Evolutionary conservation across 495 filamentous ascomycete genomes (phyloP).

Genomic region (Bathelium albidoporum): DNA sequence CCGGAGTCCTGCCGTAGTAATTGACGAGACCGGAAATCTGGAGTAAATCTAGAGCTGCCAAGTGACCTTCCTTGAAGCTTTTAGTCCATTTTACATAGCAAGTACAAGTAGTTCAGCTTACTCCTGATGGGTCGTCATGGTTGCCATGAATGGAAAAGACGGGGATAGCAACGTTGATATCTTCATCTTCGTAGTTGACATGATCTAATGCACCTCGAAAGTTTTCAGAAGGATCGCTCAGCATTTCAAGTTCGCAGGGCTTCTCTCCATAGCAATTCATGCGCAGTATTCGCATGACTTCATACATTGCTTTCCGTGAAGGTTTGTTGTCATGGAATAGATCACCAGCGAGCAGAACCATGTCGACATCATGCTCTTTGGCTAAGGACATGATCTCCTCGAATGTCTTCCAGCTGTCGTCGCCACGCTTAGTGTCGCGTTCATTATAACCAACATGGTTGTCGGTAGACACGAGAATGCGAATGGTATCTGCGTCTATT

Average conservation of each 20-base stretch:
- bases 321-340: constrained; percentile 98
- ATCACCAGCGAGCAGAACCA: constrained; percentile 90
- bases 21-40: constrained; percentile 87
- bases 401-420: constrained; percentile 96
- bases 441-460: constrained; percentile 97
- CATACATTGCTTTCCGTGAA: constrained; percentile 90
- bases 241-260: constrained; percentile 88
- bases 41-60: constrained; percentile 80
- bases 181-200: constrained; percentile 94
- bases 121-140: constrained; percentile 90
- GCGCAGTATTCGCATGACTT: constrained; percentile 87
- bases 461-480: constrained; percentile 86
- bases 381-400: constrained; percentile 91
- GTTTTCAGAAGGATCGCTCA: constrained; percentile 82
- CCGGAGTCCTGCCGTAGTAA: constrained; percentile 86
- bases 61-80: constrained; percentile 57
- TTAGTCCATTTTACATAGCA: background rate
- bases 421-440: constrained; percentile 80
- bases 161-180: constrained; percentile 95
- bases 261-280: constrained; percentile 92
- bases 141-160: constrained; percentile 99
- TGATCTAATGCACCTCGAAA: constrained; percentile 72
- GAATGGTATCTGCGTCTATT: constrained; percentile 77
- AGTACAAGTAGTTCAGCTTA: constrained; percentile 16
- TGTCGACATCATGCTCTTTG: constrained; percentile 80